Evolutionary conservation across 768 basidiomycete species (phyloP), one percentile per base, ranked within the genome.

Genomic region (Mrakia blollopis): DNA sequence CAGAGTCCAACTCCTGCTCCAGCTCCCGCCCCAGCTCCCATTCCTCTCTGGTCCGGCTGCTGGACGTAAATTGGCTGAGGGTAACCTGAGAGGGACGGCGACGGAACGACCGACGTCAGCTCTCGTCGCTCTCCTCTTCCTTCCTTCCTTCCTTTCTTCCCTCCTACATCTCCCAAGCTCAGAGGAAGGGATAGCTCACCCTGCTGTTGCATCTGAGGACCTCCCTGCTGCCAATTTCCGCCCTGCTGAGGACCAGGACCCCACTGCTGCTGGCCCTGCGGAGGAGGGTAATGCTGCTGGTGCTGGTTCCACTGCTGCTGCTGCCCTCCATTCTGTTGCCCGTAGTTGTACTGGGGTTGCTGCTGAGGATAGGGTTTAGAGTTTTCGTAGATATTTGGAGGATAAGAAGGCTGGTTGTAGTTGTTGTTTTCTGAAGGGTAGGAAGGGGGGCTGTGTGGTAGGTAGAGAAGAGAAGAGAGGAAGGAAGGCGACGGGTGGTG

Each of bases 51-150:
- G 9, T 35, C 1, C 13, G 30, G 50, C 13, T 71, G 69, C 30
- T 54, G 69, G 32, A 71, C 63, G 37, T 65, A 65, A 35, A 65
- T 21, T 18, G 63, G 63, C 23, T 65, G 63, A 32, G 63, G 63
- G 32, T 65, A 65, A n/a, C 63, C 63, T 65, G 63, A 2, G 37
- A n/a, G 61, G 7, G 10, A 28, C 28, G 30, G 10, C 61, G 28
- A 62, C 16, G 3, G 13, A n/a, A 18, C 28, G 21, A n/a, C 14
- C 30, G 13, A 37, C 32, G 32, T 65, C 63, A 65, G 32, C 63
- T 65, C n/a, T 23, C 32, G 35, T 37, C 63, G 23, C 14, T 14
- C 21, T 35, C 30, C 16, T 14, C 62, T 35, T 35, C 25, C n/a
- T 5, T 35, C 61, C 10, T 62, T 30, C 28, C 11, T 44, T 13